These are phyloP conservation scores for Leishmania tarentolae DNA, from an alignment of 208 protist species.

Conservation along the genomic window DNA sequence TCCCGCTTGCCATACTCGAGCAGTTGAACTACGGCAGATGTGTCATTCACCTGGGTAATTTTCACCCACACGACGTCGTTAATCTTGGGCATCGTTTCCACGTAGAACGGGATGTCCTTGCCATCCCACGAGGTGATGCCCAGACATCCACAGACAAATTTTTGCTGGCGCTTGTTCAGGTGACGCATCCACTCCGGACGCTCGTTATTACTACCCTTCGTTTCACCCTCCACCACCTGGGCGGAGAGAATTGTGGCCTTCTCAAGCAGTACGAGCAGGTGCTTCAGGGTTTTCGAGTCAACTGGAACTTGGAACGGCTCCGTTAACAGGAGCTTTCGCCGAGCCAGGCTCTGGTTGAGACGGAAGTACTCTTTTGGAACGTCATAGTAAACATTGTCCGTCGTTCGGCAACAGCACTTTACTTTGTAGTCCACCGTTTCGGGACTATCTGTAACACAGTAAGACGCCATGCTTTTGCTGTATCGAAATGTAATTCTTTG, in stretches of 20 bases:
- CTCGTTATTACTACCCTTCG: conserved; percentile 41
- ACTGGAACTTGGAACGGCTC: conserved; percentile 78
- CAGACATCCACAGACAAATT: conserved; percentile 76
- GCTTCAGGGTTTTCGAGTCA: conserved; percentile 50
- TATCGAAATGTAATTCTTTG: not conserved
- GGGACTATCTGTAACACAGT: conserved; percentile 67
- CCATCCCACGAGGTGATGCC: conserved; percentile 82
- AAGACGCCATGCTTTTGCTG: conserved; percentile 54
- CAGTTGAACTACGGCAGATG: conserved; percentile 93
- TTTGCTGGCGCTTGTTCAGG: conserved; percentile 79
- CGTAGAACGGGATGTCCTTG: conserved; percentile 74
- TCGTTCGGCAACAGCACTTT: conserved; percentile 83
- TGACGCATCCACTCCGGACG: conserved; percentile 72
- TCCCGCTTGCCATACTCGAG: conserved; percentile 99
- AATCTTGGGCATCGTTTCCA: conserved; percentile 91
- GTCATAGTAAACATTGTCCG: conserved; percentile 69
- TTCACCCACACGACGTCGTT: conserved; percentile 98
- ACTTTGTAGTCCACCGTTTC: conserved; percentile 81
- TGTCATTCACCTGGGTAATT: conserved; percentile 93
- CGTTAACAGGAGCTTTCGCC: conserved; percentile 59
- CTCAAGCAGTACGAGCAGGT: conserved; percentile 67
- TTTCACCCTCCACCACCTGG: conserved; percentile 55
- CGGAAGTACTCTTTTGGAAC: conserved; percentile 84
- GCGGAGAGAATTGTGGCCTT: conserved; percentile 74
- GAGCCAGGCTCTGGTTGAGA: conserved; percentile 53